Evolutionary conservation across 495 filamentous ascomycete genomes (phyloP).

Genomic region (Aspergillus incahuasiensis): DNA sequence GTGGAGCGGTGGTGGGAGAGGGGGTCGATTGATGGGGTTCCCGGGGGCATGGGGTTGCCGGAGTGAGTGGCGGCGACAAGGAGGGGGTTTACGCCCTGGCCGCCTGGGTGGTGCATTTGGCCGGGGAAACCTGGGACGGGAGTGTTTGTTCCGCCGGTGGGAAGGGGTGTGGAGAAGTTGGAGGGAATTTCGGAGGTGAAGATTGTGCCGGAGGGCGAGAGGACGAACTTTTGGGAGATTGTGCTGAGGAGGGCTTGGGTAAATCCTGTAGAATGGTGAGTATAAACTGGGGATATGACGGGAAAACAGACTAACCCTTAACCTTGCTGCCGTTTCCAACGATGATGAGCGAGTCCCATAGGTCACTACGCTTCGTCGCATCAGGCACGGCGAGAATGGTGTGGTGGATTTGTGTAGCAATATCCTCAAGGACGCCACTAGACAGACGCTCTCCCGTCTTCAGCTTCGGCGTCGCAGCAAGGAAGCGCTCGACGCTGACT

Average conservation of each 20-base stretch:
- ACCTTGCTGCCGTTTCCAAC: slow-evolving; percentile 84
- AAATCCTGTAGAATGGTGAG: slow-evolving; percentile 49
- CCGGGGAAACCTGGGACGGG: slow-evolving; percentile 58
- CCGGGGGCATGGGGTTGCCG: slow-evolving; percentile 49
- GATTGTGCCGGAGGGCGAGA: slow-evolving; percentile 90
- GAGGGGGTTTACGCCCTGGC: slow-evolving; percentile 78
- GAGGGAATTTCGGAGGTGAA: slow-evolving; percentile 95
- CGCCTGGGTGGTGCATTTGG: slow-evolving; percentile 39
- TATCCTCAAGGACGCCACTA: slow-evolving; percentile 66
- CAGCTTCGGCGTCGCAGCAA: slow-evolving; percentile 53
- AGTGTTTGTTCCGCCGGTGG: slow-evolving; percentile 89
- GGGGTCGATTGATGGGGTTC: slow-evolving; percentile 37
- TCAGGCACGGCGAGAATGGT: slow-evolving; percentile 75
- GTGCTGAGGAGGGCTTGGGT: slow-evolving; percentile 80
- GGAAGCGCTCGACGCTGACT: slow-evolving; percentile 83
- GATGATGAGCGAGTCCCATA: slow-evolving; percentile 87
- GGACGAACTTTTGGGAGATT: slow-evolving; percentile 74
- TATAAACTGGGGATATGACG: background rate
- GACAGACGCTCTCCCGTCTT: slow-evolving; percentile 35
- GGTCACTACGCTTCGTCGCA: slow-evolving; percentile 68
- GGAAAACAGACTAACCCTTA: slow-evolving; percentile 50
- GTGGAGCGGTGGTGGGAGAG: slow-evolving; percentile 55
- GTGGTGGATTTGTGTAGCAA: slow-evolving; percentile 77
- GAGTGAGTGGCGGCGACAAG: slow-evolving; percentile 85
- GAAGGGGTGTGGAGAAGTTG: slow-evolving; percentile 80